Base-by-base conservation (phyloP, 2,329 filamentous ascomycete species). In the Arachnomyces sp. region DNA sequence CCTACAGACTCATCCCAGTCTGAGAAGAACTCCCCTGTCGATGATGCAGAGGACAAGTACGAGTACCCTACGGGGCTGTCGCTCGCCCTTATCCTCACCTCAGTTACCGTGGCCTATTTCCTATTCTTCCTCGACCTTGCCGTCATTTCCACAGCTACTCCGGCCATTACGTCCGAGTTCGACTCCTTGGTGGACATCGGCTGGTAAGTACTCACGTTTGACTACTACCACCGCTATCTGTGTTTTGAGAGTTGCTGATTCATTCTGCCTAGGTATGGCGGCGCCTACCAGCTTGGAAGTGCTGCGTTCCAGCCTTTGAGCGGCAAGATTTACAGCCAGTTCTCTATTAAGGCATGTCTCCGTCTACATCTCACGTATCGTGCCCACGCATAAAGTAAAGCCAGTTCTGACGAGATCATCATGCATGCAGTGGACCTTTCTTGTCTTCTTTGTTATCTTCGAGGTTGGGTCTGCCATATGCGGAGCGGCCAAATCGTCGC, bases 391-490 rank as follows among this genome's bases (percentile, higher is more conserved):
- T 15, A 25, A 13, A 14, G 25, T 32, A 25, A 25, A 25, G 15
- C 18, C n/a, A 17, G 36, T 36, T 34, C 25, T 44, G 29, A 40
- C 41, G 37, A 28, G 16, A 31, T 7, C 41, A n/a, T 39, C 17
- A 25, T 29, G 3, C 28, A 11, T 31, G 4, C 39, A 64, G 47
- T 59, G 52, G 53, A 52, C 51, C 3, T 60, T 59, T 36, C 39
- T 63, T 4, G 42, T 41, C 7, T 54, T 54, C 37, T 48, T 63
- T 9, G 14, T 51, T 7, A 45, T 63, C 36, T 65, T 62, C 38
- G 51, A 59, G 31, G 13, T 61, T 17, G 54, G 53, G 3, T 55
- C 52, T 36, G 42, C 46, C 8, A 40, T 56, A 7, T 56, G 49
- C 25, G 52, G 44, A 29, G 51, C 44, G 9, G 50, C 54, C 4